These are phyloP conservation scores for Phytophthora uliginosa DNA, from an alignment of 352 stramenopile genomes.

Conservation along the genomic window DNA sequence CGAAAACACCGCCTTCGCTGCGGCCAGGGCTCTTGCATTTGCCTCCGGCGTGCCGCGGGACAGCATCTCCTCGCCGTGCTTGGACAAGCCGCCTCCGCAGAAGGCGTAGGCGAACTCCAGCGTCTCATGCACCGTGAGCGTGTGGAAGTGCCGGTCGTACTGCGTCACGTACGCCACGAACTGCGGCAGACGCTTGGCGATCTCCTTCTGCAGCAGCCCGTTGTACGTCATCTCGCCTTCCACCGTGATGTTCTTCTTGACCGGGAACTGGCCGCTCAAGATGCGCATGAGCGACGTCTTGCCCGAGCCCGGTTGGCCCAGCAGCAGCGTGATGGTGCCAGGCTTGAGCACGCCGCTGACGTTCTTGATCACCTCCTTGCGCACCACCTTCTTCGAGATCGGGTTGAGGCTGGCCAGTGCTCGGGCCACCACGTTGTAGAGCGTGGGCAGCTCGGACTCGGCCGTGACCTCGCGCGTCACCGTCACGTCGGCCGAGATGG, in stretches of 20 bases:
- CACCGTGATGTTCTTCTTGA: conserved; percentile 40
- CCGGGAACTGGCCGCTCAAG: conserved; percentile 37
- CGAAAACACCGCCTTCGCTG: conserved; percentile 26
- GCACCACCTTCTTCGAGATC: conserved; percentile 37
- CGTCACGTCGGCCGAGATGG: conserved; percentile 37
- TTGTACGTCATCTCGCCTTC: conserved; percentile 50
- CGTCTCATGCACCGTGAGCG: conserved; percentile 43
- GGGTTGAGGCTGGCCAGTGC: conserved; percentile 19
- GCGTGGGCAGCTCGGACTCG: conserved; percentile 48
- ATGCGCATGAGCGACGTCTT: conserved; percentile 50
- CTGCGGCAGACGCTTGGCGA: conserved; percentile 39
- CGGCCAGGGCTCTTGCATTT: conserved; percentile 34
- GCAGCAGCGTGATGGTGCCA: conserved; percentile 44
- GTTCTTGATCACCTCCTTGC: conserved; percentile 49
- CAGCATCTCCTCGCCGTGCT: conserved; percentile 49
- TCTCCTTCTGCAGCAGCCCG: conserved; percentile 29
- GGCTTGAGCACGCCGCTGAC: conserved; percentile 39
- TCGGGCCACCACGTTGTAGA: conserved; percentile 29
- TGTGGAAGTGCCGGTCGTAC: conserved; percentile 43
- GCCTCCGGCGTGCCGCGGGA: conserved; percentile 40
- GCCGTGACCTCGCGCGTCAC: conserved; percentile 27
- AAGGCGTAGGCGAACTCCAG: conserved; percentile 45
- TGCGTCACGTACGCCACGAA: conserved; percentile 47
- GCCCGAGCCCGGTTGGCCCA: conserved; percentile 50
- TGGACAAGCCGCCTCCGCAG: conserved; percentile 36